phyloP scores from a whole-genome alignment of 345 rosid genomes.

The Populus davidiana region DNA sequence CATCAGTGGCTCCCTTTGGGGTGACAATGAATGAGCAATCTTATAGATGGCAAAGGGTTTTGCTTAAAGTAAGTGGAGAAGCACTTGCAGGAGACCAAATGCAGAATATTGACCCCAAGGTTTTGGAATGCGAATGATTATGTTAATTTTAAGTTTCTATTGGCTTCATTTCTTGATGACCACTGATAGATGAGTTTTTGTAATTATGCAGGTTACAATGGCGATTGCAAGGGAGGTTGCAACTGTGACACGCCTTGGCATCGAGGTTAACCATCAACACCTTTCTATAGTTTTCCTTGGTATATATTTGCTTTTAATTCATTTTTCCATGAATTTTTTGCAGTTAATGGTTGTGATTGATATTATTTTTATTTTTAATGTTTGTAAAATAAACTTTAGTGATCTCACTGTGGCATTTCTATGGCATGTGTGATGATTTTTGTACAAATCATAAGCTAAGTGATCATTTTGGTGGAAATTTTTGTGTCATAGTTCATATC shows the following conservation, averaged over 20 bases:
- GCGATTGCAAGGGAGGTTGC: constrained; percentile 95
- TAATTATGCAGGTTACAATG: constrained; percentile 72
- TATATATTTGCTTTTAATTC: constrained; percentile 2
- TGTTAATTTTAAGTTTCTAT: not conserved
- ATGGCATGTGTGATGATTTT: constrained; percentile 2
- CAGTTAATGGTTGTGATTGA: not conserved
- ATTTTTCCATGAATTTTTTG: not conserved
- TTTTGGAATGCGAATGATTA: constrained; percentile 21
- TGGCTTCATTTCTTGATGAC: not conserved
- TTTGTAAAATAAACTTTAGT: not conserved
- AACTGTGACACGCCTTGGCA: constrained; percentile 77
- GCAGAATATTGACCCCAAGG: constrained; percentile 93
- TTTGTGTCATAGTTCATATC: not conserved
- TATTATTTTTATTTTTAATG: not conserved
- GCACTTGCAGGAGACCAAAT: constrained; percentile 86
- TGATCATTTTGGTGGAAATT: constrained; percentile 7
- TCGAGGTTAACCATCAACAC: constrained; percentile 53
- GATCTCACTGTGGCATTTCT: not conserved
- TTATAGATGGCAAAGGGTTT: constrained; percentile 81
- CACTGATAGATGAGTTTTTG: constrained; percentile 17
- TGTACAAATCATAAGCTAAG: not conserved
- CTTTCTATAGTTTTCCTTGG: constrained; percentile 2
- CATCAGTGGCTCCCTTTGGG: constrained; percentile 55
- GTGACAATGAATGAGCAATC: constrained; percentile 49
- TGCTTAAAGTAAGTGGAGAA: constrained; percentile 97